Percentiles rank a stretch among this genome's conserved stretches.
Evolutionary conservation across 768 basidiomycete species (phyloP).

Genomic region (Boletus pseudo-olivaceus): DNA sequence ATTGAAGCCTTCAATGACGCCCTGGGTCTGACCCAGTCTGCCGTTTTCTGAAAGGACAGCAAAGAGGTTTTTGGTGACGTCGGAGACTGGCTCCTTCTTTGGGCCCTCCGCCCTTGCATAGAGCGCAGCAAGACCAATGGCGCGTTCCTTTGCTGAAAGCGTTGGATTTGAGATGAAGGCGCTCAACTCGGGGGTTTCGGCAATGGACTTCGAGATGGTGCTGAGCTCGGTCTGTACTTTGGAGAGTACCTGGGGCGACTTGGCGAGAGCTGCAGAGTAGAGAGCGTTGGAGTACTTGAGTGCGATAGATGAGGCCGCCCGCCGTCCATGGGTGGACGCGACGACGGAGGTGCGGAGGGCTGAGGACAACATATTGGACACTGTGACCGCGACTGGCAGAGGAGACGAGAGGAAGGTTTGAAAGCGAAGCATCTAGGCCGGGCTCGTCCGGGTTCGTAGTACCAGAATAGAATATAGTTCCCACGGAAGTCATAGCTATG

Average conservation of each 20-base stretch:
- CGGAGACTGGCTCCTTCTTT: constrained; percentile 76
- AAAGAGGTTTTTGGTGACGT: constrained; percentile 91
- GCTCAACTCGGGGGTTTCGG: constrained; percentile 58
- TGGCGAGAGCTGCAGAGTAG: constrained; percentile 76
- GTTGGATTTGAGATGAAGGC: constrained; percentile 89
- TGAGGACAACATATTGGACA: constrained; percentile 52
- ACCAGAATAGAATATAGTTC: constrained; percentile 3
- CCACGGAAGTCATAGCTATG: not conserved
- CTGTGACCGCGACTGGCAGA: not conserved
- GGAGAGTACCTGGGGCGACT: constrained; percentile 78
- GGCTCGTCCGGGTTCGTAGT: not conserved
- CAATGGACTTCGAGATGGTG: constrained; percentile 66
- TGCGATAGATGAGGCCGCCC: constrained; percentile 74
- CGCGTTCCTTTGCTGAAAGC: constrained; percentile 75
- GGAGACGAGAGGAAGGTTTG: not conserved
- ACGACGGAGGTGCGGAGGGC: constrained; percentile 48
- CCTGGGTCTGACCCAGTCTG: constrained; percentile 76
- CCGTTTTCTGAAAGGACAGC: constrained; percentile 90
- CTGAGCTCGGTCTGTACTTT: constrained; percentile 85
- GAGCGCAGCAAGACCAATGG: constrained; percentile 61
- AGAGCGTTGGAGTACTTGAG: constrained; percentile 82
- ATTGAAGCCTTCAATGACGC: constrained; percentile 89
- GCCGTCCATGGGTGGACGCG: constrained; percentile 43
- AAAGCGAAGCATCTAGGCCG: not conserved
- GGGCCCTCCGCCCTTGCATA: constrained; percentile 63